Evolutionary conservation across 1,284 basidiomycete species (phyloP), one percentile per base, ranked within the genome.

Genomic region (Ganoderma lingzhi): DNA sequence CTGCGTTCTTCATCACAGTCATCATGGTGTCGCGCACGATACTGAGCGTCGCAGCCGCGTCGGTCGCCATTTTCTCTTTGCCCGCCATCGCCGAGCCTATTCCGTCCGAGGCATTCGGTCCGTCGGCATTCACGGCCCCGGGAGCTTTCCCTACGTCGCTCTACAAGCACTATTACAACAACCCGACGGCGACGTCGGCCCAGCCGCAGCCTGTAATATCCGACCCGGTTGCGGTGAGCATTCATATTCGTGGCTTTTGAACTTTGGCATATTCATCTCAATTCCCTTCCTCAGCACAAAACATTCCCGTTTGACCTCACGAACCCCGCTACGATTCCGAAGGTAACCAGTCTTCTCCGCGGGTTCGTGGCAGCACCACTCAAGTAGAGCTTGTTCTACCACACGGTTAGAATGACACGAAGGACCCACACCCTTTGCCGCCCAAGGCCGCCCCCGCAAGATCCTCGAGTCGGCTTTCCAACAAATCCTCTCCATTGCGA

Each of bases 161-260:
- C 45, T 93, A 87, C 77, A 75, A 80, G n/a, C 76, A 84, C 70
- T 94, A 93, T 78, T 92, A 90, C 79, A 92, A 93, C 77, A 80
- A 86, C 71, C 91, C 93, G 30, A 93, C 90, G 5, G 89, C 86
- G 44, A 93, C 91, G 1, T 84, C 84, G 19, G 86, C 83, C 5
- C 90, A 93, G 77, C 87, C 88, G 5, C 90, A 93, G 77, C 93
- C 91, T 42, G 84, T 92, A 65, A 86, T 93, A 62, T 87, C 90
- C 2, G 91, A 93, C 75, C 88, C 89, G 12, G 85, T 92, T 30
- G 83, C 84, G 39, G 91, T 90, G 78, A 74, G 82, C 68, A 55
- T 61, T 12, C 23, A 5, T 63, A 44, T 48, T 41, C 9, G 15
- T 45, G 2, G 30, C 41, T 53, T 53, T 56, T 39, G 15, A 70